Evolutionary conservation across 257 asterid genomes (phyloP), one percentile per base, ranked within the genome.

Genomic region (Solanum piurae): DNA sequence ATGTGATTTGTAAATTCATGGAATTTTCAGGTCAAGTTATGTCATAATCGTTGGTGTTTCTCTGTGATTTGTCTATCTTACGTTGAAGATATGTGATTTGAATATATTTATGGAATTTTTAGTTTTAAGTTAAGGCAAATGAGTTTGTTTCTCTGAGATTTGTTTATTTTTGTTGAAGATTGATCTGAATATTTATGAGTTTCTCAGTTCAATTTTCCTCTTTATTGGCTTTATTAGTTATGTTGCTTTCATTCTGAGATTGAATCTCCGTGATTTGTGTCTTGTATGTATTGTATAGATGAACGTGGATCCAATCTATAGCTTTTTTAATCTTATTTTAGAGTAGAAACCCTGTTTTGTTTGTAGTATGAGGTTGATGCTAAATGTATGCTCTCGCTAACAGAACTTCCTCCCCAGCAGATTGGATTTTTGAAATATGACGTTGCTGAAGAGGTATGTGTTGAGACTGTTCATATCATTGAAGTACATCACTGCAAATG

Each of bases 401-500:
- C 33, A 79, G 25, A 44, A 44, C 16, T 79, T 14, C 64, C 84
- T 44, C 20, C 29, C 16, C 18, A 71, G 16, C 68, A 86, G 91
- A 89, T 64, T 52, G 83, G 37, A 75, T 66, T 55, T 62, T 71
- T 44, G 74, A 42, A 37, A 88, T 58, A 95, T 94, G 98, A 93
- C 95, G 23, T 52, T 93, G 90, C 83, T 93, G 88, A 96, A 95
- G 93, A 93, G 98, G 90, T 95, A 95, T 5, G 98, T 96, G 68
- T 82, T 94, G 90, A 93, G 94, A 87, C 86, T 94, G 89, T 95
- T 95, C 95, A 92, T 96, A 85, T 95, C 98, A 7, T 72, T 96
- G 90, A 96, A 96, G 92, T 96, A 94, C 86, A 94, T 95, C 44
- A 96, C 98, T 4, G 98, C 98, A 7, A 95, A 96, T 69, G 97